Percentiles rank a stretch among this genome's conserved stretches.
Evolutionary conservation across 768 basidiomycete species (phyloP).

Genomic region (Auricularia heimuer): DNA sequence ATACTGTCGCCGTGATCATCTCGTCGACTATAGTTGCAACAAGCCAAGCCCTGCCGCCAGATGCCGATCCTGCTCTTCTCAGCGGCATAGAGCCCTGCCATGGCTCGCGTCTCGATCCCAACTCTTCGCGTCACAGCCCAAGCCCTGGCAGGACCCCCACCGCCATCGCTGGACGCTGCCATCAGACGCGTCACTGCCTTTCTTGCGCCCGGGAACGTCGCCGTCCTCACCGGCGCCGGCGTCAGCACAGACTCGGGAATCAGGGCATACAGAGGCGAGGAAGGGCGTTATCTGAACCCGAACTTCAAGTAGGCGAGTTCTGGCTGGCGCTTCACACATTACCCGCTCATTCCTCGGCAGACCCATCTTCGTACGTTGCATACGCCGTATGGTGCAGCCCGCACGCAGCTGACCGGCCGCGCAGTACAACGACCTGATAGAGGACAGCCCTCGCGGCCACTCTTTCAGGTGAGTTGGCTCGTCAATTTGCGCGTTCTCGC

Average conservation of each 20-base stretch:
- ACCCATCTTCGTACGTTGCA: constrained; percentile 15
- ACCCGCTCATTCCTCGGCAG: constrained; percentile 7
- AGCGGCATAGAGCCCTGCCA: no score
- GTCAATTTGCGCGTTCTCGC: background rate
- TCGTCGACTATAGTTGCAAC: no score
- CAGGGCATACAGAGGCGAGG: constrained; percentile 79
- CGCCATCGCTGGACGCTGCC: constrained; percentile 40
- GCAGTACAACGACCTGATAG: constrained; percentile 77
- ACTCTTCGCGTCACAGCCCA: constrained; percentile 50
- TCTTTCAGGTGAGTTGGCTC: constrained; percentile 49
- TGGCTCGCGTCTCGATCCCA: constrained; percentile 57
- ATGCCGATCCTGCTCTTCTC: no score
- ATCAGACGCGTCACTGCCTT: constrained; percentile 54
- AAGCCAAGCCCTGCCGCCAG: no score
- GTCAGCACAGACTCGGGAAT: constrained; percentile 95
- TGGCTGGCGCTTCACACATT: background rate
- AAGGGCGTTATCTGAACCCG: constrained; percentile 85
- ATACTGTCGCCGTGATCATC: no score
- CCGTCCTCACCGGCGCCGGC: constrained; percentile 82
- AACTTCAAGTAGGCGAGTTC: constrained; percentile 59
- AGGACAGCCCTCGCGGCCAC: constrained; percentile 55
- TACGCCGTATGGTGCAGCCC: background rate
- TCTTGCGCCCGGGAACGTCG: constrained; percentile 56
- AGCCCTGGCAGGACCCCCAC: constrained; percentile 26
- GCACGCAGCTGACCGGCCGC: constrained; percentile 8